Conservation (phyloP, 179 eudicot genomes). For the Pouteria campechiana region DNA sequence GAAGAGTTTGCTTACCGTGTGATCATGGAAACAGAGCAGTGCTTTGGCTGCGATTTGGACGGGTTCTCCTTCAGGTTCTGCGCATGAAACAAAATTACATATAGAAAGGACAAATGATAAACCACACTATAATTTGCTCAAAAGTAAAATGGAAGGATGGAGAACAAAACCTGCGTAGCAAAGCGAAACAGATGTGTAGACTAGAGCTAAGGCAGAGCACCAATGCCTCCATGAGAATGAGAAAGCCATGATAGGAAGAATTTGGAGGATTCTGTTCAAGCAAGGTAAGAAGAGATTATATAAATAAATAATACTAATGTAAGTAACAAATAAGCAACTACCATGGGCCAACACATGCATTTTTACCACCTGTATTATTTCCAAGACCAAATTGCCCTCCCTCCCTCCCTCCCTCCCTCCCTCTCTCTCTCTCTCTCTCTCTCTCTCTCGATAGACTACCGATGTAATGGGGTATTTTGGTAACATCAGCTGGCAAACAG, state of each 20-base stretch:
- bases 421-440: too few species aligned
- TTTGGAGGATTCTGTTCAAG: too few species aligned
- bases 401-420: too few species aligned
- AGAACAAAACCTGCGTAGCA: constrained; percentile 13
- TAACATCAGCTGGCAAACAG: too few species aligned
- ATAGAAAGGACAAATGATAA: background rate
- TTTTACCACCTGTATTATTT: too few species aligned
- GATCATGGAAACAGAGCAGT: constrained; percentile 48
- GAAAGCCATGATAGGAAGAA: constrained; percentile 23
- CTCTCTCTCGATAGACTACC: too few species aligned
- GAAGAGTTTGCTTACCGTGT: constrained; percentile 29
- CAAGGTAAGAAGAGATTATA: too few species aligned
- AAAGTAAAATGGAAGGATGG: background rate
- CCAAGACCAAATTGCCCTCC: too few species aligned
- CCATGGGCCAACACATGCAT: too few species aligned
- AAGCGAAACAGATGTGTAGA: constrained; percentile 8
- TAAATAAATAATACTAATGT: too few species aligned
- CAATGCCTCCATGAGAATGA: constrained; percentile 7
- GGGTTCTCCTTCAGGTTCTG: constrained; percentile 13
- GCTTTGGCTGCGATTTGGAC: constrained; percentile 37
- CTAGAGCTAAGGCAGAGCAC: constrained; percentile 11
- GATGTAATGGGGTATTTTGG: too few species aligned
- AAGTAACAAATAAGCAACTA: too few species aligned
- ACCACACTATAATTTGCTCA: background rate
- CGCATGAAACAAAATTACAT: background rate